Conservation (phyloP, 805 yeast species). For the Teunomyces stri region DNA sequence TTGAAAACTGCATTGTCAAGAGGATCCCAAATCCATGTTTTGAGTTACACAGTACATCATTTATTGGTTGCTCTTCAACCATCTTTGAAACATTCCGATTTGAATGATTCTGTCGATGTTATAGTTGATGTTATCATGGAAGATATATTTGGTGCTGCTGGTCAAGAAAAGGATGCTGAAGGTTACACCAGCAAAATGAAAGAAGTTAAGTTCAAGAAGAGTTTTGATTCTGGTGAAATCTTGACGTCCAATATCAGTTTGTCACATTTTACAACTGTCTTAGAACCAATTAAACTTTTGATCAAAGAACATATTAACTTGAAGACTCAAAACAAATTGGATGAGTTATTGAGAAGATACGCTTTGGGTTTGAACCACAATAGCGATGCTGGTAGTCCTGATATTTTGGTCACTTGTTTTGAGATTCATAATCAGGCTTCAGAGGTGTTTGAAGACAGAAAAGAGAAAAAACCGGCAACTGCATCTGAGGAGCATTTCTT, state of each 20-base stretch:
- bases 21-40: slow-evolving; percentile 92
- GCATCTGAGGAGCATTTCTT: slow-evolving; percentile 63
- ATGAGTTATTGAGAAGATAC: slow-evolving; percentile 73
- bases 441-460: slow-evolving; percentile 13
- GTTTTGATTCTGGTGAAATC: slow-evolving; percentile 83
- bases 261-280: slow-evolving; percentile 51
- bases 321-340: slow-evolving; percentile 70
- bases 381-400: slow-evolving; percentile 51
- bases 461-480: slow-evolving; percentile 24
- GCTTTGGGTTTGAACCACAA: slow-evolving; percentile 79
- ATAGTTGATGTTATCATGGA: slow-evolving; percentile 81
- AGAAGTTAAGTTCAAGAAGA: slow-evolving; percentile 86
- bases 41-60: slow-evolving; percentile 83
- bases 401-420: slow-evolving; percentile 67
- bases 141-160: slow-evolving; percentile 87
- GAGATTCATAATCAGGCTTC: slow-evolving; percentile 63
- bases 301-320: slow-evolving; percentile 62
- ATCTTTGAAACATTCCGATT: slow-evolving; percentile 60
- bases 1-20: slow-evolving; percentile 73
- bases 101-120: slow-evolving; percentile 62
- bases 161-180: slow-evolving; percentile 92
- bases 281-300: slow-evolving; percentile 66
- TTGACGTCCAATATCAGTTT: slow-evolving; percentile 64
- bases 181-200: slow-evolving; percentile 83
- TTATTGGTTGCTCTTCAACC: slow-evolving; percentile 55